Base-by-base conservation (phyloP, 148 eudicot genomes). In the Limonium bicolor region DNA sequence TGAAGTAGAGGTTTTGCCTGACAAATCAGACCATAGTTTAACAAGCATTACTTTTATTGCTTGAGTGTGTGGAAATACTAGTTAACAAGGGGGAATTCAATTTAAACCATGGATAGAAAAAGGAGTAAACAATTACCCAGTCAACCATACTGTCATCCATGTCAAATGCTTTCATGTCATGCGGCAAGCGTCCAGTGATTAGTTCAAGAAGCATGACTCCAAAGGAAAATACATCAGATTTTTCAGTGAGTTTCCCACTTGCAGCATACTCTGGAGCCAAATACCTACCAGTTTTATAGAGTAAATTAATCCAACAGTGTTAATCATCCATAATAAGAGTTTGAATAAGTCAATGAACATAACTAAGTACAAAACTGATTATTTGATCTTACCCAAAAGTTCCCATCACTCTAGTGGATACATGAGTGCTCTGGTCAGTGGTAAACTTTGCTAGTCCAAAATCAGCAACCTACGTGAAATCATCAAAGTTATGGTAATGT, bases 261-360 rank as follows among this genome's bases (percentile, higher is more conserved):
- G 82, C 51, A 57, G 92, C 95, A 55, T 81, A 86, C 55, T 86
- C 95, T 16, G 92, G 95, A 52, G 95, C 95, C 57, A 80, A 26
- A 65, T 86, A 86, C 71, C 95, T 86, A 45, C 38, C 58, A 27
- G 34, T 41, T n/a, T n/a, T n/a, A n/a, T n/a, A n/a, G n/a, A n/a
- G n/a, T n/a, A n/a, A n/a, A n/a, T n/a, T n/a, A n/a, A n/a, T n/a
- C n/a, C n/a, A n/a, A n/a, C n/a, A n/a, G n/a, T n/a, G n/a, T n/a
- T n/a, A n/a, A n/a, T n/a, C n/a, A n/a, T n/a, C n/a, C n/a, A n/a
- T n/a, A n/a, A 11, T 14, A 41, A 41, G 24, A 22, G 4, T 21
- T 11, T 7, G 10, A 3, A 39, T 39, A 14, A 1, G 23, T 2
- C 22, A 36, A 13, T 7, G 18, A 36, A 36, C 5, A 36, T 29